Conservation (phyloP, 2,329 filamentous ascomycete species). For the Remersonia thermophila region DNA sequence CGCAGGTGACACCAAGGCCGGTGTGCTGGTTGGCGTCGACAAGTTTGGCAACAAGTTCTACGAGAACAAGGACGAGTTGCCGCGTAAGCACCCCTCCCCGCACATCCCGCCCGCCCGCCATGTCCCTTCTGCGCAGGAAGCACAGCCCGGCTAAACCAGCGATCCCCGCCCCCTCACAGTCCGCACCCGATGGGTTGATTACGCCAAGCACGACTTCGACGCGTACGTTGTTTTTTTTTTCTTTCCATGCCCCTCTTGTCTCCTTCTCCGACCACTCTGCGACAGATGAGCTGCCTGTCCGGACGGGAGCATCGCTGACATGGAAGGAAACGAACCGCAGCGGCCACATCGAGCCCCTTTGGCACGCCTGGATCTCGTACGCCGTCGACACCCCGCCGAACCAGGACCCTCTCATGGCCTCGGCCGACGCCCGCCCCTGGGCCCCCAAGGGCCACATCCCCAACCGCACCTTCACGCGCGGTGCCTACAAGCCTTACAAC, state of each 20-base stretch:
- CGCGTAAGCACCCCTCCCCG: conserved; percentile 43
- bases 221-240: conserved; percentile 37
- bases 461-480: conserved; percentile 63
- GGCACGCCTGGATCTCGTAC: conserved; percentile 98
- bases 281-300: too few species aligned
- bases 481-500: conserved; percentile 84
- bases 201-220: conserved; percentile 76
- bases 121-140: not conserved
- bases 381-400: conserved; percentile 75
- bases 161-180: conserved; percentile 41
- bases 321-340: conserved; percentile 24
- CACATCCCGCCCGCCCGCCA: not conserved
- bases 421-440: conserved; percentile 51
- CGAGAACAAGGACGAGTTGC: conserved; percentile 93
- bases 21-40: conserved; percentile 72
- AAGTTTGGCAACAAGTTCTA: conserved; percentile 95
- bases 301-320: too few species aligned
- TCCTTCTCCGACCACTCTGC: not conserved
- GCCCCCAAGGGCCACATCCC: conserved; percentile 59
- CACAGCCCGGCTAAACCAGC: conserved; percentile 4
- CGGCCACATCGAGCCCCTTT: conserved; percentile 83
- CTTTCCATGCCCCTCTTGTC: not conserved
- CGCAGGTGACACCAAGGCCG: conserved; percentile 90
- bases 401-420: conserved; percentile 59
- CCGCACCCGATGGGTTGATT: conserved; percentile 95